A percentile compares a stretch with the other conserved stretches of the same genome.
These are phyloP conservation scores for Rhodotorula glutinis DNA, from an alignment of 1,284 basidiomycete species.

Conservation along the genomic window DNA sequence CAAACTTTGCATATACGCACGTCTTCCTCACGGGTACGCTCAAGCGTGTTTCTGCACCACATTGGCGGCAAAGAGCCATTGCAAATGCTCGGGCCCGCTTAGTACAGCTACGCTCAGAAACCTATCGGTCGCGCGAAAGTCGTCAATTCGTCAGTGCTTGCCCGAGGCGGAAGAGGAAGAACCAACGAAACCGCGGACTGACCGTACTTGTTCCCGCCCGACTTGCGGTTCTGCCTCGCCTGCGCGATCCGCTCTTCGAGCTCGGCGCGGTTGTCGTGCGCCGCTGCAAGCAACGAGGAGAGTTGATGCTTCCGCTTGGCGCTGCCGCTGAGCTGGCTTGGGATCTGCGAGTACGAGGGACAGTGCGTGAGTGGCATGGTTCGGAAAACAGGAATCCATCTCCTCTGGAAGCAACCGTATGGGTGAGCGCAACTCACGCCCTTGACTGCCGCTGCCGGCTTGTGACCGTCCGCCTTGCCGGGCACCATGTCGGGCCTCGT, in stretches of 20 bases:
- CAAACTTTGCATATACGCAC: not conserved
- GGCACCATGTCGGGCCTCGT: constrained; percentile 21
- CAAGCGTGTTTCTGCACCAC: no score
- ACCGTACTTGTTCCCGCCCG: constrained; percentile 45
- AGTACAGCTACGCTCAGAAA: no score
- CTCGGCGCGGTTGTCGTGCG: constrained; percentile 43
- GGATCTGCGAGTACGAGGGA: not conserved
- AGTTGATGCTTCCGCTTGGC: constrained; percentile 42
- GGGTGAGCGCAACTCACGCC: constrained; percentile 10
- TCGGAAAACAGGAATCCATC: no score
- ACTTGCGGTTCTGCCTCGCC: constrained; percentile 42
- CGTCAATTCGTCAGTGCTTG: no score
- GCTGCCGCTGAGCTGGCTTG: constrained; percentile 22
- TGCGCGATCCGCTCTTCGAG: constrained; percentile 45
- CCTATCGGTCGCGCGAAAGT: no score
- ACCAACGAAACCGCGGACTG: not conserved
- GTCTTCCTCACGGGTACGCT: no score
- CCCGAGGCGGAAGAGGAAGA: not conserved
- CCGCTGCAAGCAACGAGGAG: constrained; percentile 42
- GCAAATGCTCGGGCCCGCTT: no score
- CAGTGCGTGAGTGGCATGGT: not conserved
- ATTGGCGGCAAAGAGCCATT: no score
- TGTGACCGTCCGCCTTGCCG: constrained; percentile 15
- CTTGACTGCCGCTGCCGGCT: constrained; percentile 19
- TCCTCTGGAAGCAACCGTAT: not conserved